Base-by-base conservation (phyloP, 2,329 filamentous ascomycete species). In the Balansia obtecta region DNA sequence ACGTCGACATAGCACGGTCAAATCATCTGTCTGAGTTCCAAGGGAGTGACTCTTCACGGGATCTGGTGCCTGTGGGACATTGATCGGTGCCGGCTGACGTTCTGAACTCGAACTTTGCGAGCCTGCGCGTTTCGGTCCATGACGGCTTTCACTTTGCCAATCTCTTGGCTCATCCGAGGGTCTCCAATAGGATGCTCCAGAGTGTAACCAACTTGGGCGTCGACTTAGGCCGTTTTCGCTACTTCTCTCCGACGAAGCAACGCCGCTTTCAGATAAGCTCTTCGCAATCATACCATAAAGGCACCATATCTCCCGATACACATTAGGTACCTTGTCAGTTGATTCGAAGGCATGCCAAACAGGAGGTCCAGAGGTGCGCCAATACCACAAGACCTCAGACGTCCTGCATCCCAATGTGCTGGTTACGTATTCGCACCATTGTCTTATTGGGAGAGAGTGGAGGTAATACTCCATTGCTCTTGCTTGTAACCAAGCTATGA, bases 401-500 rank as follows among this genome's bases (percentile, higher is more conserved):
- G 11, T 13, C 16, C 11, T 43, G 18, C 4, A 37, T 1, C 30
- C 16, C n/a, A 42, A 42, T 3, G 10, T 15, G 13, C 18, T 15
- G 15, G 27, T 18, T 32, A 50, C 7, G 32, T 45, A 8, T 33
- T 15, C 10, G n/a, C 50, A 52, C 50, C 50, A 52, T 4, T 32
- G 20, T 22, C 47, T 15, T 30, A 52, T 30, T 15, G 50, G 48
- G 7, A 49, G 22, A 11, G 8, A 13, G 5, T 38, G 33, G 7
- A 45, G 20, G 1, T 3, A 2, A 2, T 10, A 33, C 7, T 44
- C 46, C 41, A 49, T 42, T 1, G 45, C 46, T 20, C 56, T 56
- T n/a, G 58, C 54, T n/a, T 55, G 49, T 8, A 66, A 54, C 64
- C 64, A 66, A 3, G 52, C 48, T 9, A 55, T 52, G 39, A 59